Evolutionary conservation across 78 protist genomes (phyloP).

Genomic region (Dictyostelium discoideum): DNA sequence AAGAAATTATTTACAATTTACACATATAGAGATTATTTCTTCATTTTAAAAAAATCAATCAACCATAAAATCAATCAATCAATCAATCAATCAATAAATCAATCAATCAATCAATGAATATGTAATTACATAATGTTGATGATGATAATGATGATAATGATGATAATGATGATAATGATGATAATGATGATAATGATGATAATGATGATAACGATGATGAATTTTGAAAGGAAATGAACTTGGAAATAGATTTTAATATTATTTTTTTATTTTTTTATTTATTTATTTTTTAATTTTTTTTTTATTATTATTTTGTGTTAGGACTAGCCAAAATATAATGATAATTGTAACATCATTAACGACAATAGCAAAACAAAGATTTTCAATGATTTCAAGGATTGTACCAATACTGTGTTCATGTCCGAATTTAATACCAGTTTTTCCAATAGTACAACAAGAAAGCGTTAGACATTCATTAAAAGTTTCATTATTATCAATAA

Average conservation of each 20-base stretch:
- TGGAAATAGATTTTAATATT: not conserved
- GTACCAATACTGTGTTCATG: not conserved
- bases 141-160: not conserved
- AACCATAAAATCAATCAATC: too few relatives aligned
- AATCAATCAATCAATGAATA: too few relatives aligned
- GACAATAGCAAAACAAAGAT: conserved; percentile 18
- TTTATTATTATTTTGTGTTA: not conserved
- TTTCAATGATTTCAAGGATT: conserved; percentile 8
- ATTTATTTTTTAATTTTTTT: not conserved
- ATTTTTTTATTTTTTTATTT: not conserved
- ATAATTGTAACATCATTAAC: conserved; percentile 34
- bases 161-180: not conserved
- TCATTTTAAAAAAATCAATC: too few relatives aligned
- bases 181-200: not conserved
- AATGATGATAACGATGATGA: not conserved
- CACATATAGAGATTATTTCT: too few relatives aligned
- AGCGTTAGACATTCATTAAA: conserved; percentile 53
- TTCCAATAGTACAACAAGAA: conserved; percentile 32
- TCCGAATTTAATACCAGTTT: conserved; percentile 27
- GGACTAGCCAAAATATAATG: conserved; percentile 77
- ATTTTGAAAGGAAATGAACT: not conserved
- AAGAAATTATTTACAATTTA: not conserved
- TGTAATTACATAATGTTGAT: not conserved
- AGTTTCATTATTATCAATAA: conserved; percentile 36
- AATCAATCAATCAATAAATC: too few relatives aligned